Evolutionary conservation across 2,329 filamentous ascomycete species (phyloP).

Genomic region (Thelonectria olida): DNA sequence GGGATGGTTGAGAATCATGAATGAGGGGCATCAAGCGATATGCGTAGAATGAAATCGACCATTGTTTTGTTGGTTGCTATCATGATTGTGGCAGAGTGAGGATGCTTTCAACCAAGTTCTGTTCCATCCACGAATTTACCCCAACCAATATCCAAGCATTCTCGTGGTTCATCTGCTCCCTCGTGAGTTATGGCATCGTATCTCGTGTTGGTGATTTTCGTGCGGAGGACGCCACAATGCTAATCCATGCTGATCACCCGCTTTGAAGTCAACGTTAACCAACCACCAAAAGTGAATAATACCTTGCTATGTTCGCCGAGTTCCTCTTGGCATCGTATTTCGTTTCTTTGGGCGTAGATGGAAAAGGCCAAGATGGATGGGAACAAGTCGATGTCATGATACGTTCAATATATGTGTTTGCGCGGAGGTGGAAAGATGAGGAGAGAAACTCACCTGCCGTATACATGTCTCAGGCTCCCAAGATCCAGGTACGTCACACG

Average conservation of each 20-base stretch:
- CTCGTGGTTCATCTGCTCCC: background rate
- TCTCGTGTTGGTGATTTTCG: slow-evolving; percentile 17
- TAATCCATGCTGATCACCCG: background rate
- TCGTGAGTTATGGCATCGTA: slow-evolving; percentile 24
- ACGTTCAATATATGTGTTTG: background rate
- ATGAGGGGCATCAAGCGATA: no score
- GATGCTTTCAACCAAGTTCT: no score
- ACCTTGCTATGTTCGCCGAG: background rate
- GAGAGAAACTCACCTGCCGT: no score
- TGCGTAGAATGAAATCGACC: no score
- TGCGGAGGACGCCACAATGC: slow-evolving; percentile 1
- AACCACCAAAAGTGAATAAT: background rate
- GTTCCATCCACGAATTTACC: no score
- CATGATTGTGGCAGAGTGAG: no score
- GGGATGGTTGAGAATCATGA: background rate
- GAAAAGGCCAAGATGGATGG: background rate
- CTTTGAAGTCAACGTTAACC: background rate
- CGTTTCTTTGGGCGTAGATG: background rate
- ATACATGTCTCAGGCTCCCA: no score
- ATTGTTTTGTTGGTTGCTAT: no score
- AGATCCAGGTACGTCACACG: background rate
- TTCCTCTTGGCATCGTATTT: slow-evolving; percentile 2
- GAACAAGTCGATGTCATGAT: background rate
- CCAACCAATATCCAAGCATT: background rate
- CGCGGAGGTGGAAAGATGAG: no score